Evolutionary conservation across 306 rosid genomes (phyloP), one percentile per base, ranked within the genome.

Genomic region (Leucaena leucocephala): DNA sequence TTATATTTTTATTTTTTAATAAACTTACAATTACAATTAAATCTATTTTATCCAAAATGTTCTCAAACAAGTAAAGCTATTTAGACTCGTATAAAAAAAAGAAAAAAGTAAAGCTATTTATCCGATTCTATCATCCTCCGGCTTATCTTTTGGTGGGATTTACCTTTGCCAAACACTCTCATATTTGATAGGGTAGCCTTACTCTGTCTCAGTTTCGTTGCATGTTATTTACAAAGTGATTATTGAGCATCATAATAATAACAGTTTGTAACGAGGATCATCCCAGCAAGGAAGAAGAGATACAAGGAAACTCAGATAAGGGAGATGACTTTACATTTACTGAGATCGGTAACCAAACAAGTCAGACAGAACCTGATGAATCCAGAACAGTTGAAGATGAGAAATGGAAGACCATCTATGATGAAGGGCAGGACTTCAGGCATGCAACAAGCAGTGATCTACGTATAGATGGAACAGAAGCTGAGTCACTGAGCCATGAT

Each of bases 321-420:
- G 85, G 79, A 16, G 82, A 50, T 16, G 52, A 79, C 79, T 75
- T 79, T 13, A 43, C 50, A 45, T 19, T 55, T 55, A n/a, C 38
- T 52, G 39, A 39, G 64, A 44, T n/a, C 55, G 52, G 19, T 17
- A 13, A 39, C 72, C 77, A 34, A 79, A 43, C 50, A 79, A 17
- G 54, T 33, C 68, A 48, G 44, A 59, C 73, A 59, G 61, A 72
- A 54, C 33, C 46, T 72, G 80, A 72, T 17, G 73, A 74, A 7
- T 46, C 2, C 0, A 63, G 19, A 54, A 15, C n/a, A 46, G 80
- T 73, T 16, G 54, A 36, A 52, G 82, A 76, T 52, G 82, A 76
- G 75, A n/a, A 13, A 64, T 38, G 63, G 2, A 66, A 22, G 48
- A 70, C 21, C 55, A 27, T 71, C 81, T 38, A 50, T 43, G 75